Evolutionary conservation across 2,329 filamentous ascomycete genomes (phyloP), one percentile per base, ranked within the genome.

Genomic region (Trichoderma breve): DNA sequence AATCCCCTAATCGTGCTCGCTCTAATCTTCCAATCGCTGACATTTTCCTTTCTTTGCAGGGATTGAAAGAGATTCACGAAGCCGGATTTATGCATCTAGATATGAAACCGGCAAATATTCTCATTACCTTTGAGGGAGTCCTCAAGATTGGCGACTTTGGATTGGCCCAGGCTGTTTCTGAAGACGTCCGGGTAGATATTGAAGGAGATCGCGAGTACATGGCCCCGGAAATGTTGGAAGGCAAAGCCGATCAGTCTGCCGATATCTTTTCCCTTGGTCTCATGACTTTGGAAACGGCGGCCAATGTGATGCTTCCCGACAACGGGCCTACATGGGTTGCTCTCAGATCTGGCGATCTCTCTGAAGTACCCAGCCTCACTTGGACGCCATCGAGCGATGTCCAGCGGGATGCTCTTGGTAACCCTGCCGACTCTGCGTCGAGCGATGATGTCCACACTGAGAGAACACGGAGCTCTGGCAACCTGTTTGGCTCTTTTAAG

Each of bases 141-240:
- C 85, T 97, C 71, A 96, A 96, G 82, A 95, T 97, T 80, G 93
- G 90, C 30, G 93, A 97, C 80, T 96, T 97, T 80, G 93, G 93
- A 53, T 86, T 96, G 83, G 95, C 96, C 30, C 90, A 92, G 53
- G 81, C 86, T 12, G 95, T 93, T 90, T 93, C 94, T 15, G 93
- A 92, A 18, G 88, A 90, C 61, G 86, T 89, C 70, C 89, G 91
- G 70, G 92, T 96, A 73, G 94, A 98, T 75, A 92, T 93, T 55
- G 96, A 99, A 83, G 96, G 96, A 36, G 96, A 99, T 80, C 93
- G 96, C 64, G 93, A 97, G 80, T 99, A 99, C 80, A 95, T 99
- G 79, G 95, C 93, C 1, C 95, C 95, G 0, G 96, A 99, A 81
- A 94, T 97, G 73, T 89, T 99, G 24, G 89, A 90, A 78, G 95